Evolutionary conservation across 768 basidiomycete species (phyloP).

Genomic region (Hebeloma cylindrosporum): DNA sequence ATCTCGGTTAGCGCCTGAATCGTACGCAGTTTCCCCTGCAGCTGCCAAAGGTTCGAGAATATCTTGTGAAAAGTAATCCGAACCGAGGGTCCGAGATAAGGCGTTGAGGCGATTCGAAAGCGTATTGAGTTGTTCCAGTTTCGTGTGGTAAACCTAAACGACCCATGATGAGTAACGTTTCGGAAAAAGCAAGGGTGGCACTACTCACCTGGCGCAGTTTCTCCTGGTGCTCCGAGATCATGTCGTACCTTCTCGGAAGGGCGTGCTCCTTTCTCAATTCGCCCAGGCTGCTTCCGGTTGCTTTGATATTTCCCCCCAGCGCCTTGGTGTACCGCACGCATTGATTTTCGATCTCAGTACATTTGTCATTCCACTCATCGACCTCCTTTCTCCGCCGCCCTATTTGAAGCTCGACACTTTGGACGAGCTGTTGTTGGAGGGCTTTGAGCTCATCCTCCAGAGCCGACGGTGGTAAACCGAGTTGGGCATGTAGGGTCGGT

Average conservation of each 20-base stretch:
- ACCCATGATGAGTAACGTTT: background rate
- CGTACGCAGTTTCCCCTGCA: constrained; percentile 37
- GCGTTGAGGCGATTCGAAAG: constrained; percentile 63
- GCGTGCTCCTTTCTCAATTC: constrained; percentile 73
- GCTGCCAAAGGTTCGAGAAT: constrained; percentile 49
- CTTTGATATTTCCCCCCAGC: constrained; percentile 71
- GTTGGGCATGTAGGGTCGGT: constrained; percentile 79
- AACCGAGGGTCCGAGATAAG: constrained; percentile 60
- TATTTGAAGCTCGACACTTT: constrained; percentile 75
- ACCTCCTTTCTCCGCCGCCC: constrained; percentile 72
- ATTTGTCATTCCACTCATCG: constrained; percentile 67
- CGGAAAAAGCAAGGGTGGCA: constrained; percentile 43
- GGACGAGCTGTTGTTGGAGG: constrained; percentile 72
- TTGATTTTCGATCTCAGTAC: constrained; percentile 58
- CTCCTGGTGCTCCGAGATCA: constrained; percentile 70
- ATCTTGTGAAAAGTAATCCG: constrained; percentile 58
- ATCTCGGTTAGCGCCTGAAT: constrained; percentile 52
- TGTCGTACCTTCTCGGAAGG: constrained; percentile 70
- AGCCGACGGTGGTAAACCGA: constrained; percentile 77
- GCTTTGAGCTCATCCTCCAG: constrained; percentile 77
- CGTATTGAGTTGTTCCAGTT: constrained; percentile 72
- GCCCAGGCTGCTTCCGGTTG: constrained; percentile 59
- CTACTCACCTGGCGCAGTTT: constrained; percentile 71
- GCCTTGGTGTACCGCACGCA: constrained; percentile 68
- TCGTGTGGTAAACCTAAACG: constrained; percentile 67